phyloP scores from a whole-genome alignment of 129 eudicot species.

The Scalesia atractyloides region DNA sequence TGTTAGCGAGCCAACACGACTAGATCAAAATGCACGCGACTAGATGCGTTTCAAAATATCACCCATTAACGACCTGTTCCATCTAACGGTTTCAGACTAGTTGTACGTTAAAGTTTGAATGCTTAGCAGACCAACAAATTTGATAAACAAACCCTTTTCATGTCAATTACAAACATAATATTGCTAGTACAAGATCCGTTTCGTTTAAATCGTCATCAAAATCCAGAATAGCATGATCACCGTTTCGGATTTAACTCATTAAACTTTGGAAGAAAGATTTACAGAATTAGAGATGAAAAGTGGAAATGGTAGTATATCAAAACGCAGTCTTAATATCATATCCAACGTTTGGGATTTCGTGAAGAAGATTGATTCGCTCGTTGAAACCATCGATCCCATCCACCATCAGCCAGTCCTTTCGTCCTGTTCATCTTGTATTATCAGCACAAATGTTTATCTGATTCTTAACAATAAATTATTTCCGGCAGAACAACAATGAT shows the following conservation, averaged over 20 bases:
- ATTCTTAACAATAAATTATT: background rate
- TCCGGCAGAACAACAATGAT: background rate
- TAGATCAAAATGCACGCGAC: too few species aligned
- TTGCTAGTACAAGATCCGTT: slow-evolving; percentile 23
- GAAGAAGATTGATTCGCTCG: slow-evolving; percentile 53
- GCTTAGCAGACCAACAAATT: background rate
- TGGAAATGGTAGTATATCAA: background rate
- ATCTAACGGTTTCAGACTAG: background rate
- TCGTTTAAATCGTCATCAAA: background rate
- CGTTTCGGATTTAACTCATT: background rate
- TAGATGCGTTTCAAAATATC: background rate
- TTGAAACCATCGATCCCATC: slow-evolving; percentile 91
- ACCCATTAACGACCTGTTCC: background rate
- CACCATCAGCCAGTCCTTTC: slow-evolving; percentile 56
- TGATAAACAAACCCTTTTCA: slow-evolving; percentile 12
- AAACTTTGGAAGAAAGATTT: slow-evolving; percentile 30
- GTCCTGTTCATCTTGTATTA: slow-evolving; percentile 44
- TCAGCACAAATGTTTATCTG: background rate
- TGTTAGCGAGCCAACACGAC: too few species aligned
- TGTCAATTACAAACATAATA: slow-evolving; percentile 14
- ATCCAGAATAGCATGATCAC: too few species aligned
- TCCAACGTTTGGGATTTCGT: slow-evolving; percentile 62
- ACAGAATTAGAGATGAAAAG: slow-evolving; percentile 4
- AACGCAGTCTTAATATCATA: slow-evolving; percentile 27
- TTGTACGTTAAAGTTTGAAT: background rate